These are phyloP conservation scores for Kickxella alabastrina DNA, from an alignment of 192 early-diverging fungal genomes.

Conservation along the genomic window DNA sequence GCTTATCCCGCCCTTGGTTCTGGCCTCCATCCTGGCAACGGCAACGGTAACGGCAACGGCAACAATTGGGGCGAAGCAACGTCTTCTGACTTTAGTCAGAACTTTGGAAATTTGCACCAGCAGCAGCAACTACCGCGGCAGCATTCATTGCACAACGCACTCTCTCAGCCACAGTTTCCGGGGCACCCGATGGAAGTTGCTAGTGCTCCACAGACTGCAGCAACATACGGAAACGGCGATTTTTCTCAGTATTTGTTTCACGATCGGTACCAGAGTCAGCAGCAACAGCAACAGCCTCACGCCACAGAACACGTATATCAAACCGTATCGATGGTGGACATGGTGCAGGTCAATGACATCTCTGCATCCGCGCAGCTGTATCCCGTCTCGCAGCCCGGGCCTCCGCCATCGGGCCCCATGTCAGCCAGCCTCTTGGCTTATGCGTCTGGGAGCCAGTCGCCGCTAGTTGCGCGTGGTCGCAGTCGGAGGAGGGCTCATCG, in stretches of 20 bases:
- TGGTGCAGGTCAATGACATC: neutral
- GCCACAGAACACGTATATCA: slow-evolving; percentile 14
- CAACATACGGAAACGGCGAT: neutral
- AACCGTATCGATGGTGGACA: slow-evolving; percentile 11
- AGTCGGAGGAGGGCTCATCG: slow-evolving; percentile 32
- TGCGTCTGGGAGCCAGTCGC: slow-evolving; percentile 13
- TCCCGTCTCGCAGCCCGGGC: slow-evolving; percentile 39
- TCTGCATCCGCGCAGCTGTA: slow-evolving; percentile 16
- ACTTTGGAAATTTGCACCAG: neutral
- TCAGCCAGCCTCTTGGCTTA: slow-evolving; percentile 27
- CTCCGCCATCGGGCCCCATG: slow-evolving; percentile 34
- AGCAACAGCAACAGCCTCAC: slow-evolving; percentile 5
- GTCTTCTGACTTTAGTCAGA: neutral
- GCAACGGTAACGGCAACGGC: neutral
- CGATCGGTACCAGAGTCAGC: neutral
- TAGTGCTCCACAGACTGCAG: slow-evolving; percentile 5
- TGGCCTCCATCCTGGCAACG: neutral
- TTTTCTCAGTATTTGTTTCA: slow-evolving; percentile 12
- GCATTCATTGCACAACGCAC: neutral
- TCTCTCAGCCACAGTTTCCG: neutral
- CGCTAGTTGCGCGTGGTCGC: slow-evolving; percentile 23
- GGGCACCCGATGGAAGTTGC: neutral
- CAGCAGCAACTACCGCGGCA: slow-evolving; percentile 1
- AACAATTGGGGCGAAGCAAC: too few species aligned
- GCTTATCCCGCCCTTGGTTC: slow-evolving; percentile 1